Percentiles rank a stretch among this genome's conserved stretches.
Evolutionary conservation across 306 rosid species (phyloP).

Genomic region (Prinsepia uniflora): DNA sequence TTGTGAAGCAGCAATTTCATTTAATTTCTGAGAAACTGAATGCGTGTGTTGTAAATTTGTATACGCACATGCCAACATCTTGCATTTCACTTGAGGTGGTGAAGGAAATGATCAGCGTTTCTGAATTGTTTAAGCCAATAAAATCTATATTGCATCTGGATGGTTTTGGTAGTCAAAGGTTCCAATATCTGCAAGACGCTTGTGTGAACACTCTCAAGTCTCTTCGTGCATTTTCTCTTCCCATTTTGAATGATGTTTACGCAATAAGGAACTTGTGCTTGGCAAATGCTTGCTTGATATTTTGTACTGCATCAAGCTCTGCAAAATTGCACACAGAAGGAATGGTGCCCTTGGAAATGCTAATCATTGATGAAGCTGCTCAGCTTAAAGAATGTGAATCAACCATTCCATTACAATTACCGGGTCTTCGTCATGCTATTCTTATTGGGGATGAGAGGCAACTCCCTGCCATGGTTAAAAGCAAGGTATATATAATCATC

Average conservation of each 20-base stretch:
- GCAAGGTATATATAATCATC: slow-evolving; percentile 22
- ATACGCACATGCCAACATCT: slow-evolving; percentile 49
- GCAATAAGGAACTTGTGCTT: slow-evolving; percentile 32
- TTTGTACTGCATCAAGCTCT: slow-evolving; percentile 43
- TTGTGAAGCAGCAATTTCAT: slow-evolving; percentile 26
- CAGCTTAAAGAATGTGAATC: slow-evolving; percentile 46
- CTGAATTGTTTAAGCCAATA: slow-evolving; percentile 20
- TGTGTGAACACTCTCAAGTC: slow-evolving; percentile 20
- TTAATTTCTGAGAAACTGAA: slow-evolving; percentile 13
- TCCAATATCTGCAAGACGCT: background rate
- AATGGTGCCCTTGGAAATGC: slow-evolving; percentile 14
- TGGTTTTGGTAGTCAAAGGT: slow-evolving; percentile 11
- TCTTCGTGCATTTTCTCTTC: slow-evolving; percentile 28
- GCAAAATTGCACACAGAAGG: slow-evolving; percentile 13
- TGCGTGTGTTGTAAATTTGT: slow-evolving; percentile 16
- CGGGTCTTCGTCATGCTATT: slow-evolving; percentile 30
- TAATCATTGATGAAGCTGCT: slow-evolving; percentile 43
- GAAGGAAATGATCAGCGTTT: slow-evolving; percentile 25
- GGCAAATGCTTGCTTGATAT: slow-evolving; percentile 35
- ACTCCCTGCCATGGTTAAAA: slow-evolving; percentile 36
- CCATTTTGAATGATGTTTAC: background rate
- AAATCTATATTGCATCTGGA: background rate
- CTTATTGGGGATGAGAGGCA: slow-evolving; percentile 44
- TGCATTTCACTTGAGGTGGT: slow-evolving; percentile 25
- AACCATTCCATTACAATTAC: slow-evolving; percentile 37